Evolutionary conservation across 371 early-diverging fungal species (phyloP).

Genomic region (Mucor mucedo): DNA sequence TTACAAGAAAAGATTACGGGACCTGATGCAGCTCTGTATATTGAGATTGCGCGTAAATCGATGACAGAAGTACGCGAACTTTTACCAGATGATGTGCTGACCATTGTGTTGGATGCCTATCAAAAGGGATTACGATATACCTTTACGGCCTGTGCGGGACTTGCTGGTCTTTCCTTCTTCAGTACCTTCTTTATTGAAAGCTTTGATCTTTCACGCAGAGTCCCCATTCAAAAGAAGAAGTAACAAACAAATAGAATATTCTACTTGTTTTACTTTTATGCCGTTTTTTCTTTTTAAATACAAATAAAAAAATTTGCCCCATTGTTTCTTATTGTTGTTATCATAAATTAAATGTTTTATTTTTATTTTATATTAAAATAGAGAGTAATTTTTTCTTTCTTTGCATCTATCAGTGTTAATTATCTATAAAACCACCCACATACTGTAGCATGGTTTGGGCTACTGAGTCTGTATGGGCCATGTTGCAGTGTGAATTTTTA

Average conservation of each 20-base stretch:
- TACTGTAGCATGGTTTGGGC: constrained; percentile 22
- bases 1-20: constrained; percentile 39
- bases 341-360: no score
- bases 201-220: constrained; percentile 50
- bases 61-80: constrained; percentile 47
- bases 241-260: neutral
- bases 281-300: no score
- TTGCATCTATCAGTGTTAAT: neutral
- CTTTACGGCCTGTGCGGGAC: constrained; percentile 32
- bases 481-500: neutral
- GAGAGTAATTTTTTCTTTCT: no score
- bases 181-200: constrained; percentile 56
- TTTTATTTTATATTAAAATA: no score
- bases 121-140: constrained; percentile 44
- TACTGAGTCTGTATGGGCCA: constrained; percentile 13
- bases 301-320: no score
- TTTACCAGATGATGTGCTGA: constrained; percentile 43
- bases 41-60: constrained; percentile 53
- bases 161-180: constrained; percentile 42
- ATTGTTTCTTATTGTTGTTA: no score
- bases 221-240: neutral
- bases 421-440: constrained; percentile 10
- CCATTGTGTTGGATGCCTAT: constrained; percentile 46
- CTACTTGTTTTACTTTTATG: no score
- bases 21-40: constrained; percentile 46